Percentiles rank a stretch among this genome's conserved stretches.
These are phyloP conservation scores for Triticum turgidum DNA, from an alignment of 176 grass and related monocot genomes.

Conservation along the genomic window DNA sequence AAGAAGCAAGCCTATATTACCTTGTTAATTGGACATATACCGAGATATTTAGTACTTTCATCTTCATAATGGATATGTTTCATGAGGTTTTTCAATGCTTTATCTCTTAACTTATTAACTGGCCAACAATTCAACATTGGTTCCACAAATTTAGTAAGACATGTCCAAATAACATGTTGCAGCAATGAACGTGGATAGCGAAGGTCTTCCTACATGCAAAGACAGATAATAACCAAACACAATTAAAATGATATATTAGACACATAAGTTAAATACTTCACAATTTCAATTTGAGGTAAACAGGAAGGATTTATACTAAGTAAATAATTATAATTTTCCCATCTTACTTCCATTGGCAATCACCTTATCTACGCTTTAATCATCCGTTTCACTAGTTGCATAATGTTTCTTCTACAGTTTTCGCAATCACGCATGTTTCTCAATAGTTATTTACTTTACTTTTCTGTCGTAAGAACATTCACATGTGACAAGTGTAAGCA, in stretches of 20 bases:
- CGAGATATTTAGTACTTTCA: too few species aligned
- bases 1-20: neutral
- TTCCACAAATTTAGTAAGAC: conserved; percentile 45
- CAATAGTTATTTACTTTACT: neutral
- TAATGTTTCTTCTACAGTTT: neutral
- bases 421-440: neutral
- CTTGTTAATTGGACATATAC: too few species aligned
- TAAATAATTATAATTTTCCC: neutral
- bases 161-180: conserved; percentile 48
- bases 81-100: too few species aligned
- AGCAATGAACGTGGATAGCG: conserved; percentile 44
- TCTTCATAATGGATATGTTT: too few species aligned
- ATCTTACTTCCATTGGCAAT: neutral
- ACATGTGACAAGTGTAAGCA: neutral
- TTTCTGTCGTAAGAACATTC: neutral
- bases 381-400: neutral
- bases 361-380: neutral
- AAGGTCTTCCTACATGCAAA: conserved; percentile 52
- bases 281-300: neutral
- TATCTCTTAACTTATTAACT: too few species aligned
- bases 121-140: neutral
- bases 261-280: neutral
- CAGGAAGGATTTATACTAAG: neutral
- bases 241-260: neutral
- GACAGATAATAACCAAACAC: too few species aligned